Conservation (phyloP, 2,329 filamentous ascomycete species). For the Aspergillus pseudoglaucus region DNA sequence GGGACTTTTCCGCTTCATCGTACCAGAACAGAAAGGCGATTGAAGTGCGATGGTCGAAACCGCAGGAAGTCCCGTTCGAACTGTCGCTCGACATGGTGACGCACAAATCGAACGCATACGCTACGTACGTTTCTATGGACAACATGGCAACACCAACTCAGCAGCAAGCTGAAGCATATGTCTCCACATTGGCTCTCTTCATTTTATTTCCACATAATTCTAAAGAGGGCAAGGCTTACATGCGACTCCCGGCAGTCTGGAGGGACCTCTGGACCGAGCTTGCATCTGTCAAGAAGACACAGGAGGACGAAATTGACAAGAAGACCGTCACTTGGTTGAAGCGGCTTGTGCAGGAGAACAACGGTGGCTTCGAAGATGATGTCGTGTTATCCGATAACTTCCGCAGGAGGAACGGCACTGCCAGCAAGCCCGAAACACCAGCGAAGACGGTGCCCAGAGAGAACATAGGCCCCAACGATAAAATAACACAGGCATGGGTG, state of each 20-base stretch:
- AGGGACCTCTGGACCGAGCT: conserved; percentile 82
- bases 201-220: conserved; percentile 67
- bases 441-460: conserved; percentile 17
- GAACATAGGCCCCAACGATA: conserved; percentile 27
- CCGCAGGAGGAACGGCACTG: conserved; percentile 44
- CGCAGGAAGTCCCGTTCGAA: conserved; percentile 50
- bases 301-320: conserved; percentile 65
- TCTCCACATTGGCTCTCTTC: conserved; percentile 77
- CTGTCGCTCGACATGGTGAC: conserved; percentile 38
- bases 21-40: conserved; percentile 73
- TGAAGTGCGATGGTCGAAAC: conserved; percentile 70
- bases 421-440: conserved; percentile 21
- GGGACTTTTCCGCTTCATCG: conserved; percentile 62
- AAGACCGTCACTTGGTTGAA: conserved; percentile 59
- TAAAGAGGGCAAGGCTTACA: conserved; percentile 78
- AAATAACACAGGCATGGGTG: conserved; percentile 46
- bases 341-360: conserved; percentile 29
- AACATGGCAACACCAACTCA: conserved; percentile 65
- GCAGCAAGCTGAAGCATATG: conserved; percentile 79
- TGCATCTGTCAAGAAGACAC: conserved; percentile 60
- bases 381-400: conserved; percentile 74
- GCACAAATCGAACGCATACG: conserved; percentile 39
- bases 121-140: conserved; percentile 64
- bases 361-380: conserved; percentile 55
- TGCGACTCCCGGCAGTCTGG: conserved; percentile 73